phyloP scores from a whole-genome alignment of 768 basidiomycete genomes.

The Rubroboletus pulcherrimus region DNA sequence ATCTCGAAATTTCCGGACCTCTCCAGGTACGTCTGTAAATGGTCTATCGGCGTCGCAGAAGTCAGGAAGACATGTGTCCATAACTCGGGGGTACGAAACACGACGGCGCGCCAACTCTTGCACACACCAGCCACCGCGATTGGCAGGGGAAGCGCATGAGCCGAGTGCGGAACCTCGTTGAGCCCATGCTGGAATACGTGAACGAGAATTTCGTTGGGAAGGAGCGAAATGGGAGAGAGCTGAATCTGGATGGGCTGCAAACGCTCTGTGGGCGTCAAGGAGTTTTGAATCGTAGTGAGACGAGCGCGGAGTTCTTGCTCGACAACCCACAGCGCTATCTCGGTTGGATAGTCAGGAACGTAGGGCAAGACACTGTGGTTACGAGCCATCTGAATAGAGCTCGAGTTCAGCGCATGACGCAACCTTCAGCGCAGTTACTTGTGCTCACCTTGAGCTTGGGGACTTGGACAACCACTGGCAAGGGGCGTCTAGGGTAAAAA shows the following conservation, averaged over 20 bases:
- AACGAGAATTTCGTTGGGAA: constrained; percentile 20
- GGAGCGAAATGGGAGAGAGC: constrained; percentile 16
- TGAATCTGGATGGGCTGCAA: constrained; percentile 1
- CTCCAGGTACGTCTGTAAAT: constrained; percentile 3
- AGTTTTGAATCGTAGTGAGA: not conserved
- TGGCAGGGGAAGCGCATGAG: constrained; percentile 1
- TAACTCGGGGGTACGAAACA: constrained; percentile 2
- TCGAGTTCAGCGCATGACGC: not conserved
- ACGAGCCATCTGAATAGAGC: constrained; percentile 1
- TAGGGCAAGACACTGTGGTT: not conserved
- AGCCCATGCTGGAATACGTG: constrained; percentile 10
- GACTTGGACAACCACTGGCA: not conserved
- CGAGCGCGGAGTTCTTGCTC: not conserved
- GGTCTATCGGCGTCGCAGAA: constrained; percentile 1
- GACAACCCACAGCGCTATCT: not conserved
- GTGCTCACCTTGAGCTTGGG: not conserved
- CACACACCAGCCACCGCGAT: constrained; percentile 10
- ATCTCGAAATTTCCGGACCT: constrained; percentile 12
- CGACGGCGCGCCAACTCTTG: constrained; percentile 8
- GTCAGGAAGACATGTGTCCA: constrained; percentile 18
- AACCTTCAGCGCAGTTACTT: no score
- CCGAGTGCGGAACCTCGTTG: not conserved
- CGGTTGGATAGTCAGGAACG: not conserved
- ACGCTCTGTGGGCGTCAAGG: not conserved
- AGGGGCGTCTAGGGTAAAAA: not conserved